A percentile compares a stretch with the other conserved stretches of the same genome.
phyloP scores from a whole-genome alignment of 2,329 filamentous ascomycete genomes.

The Aspergillus hiratsukae region DNA sequence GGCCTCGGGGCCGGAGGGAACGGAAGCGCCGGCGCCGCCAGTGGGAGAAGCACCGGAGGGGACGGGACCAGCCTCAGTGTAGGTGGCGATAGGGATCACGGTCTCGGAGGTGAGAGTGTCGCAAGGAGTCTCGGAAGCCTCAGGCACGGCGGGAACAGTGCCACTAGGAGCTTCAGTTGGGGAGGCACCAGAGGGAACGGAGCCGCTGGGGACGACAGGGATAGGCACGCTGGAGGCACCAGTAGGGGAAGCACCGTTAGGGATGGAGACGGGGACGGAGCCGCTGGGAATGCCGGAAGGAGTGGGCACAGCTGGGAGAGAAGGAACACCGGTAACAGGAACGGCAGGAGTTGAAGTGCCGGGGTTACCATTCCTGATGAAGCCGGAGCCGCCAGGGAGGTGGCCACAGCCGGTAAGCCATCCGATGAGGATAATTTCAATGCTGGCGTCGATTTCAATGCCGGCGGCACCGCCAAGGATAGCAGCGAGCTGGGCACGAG shows the following conservation, averaged over 20 bases:
- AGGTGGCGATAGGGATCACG: constrained; percentile 6
- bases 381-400: constrained; percentile 18
- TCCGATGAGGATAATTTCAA: constrained; percentile 48
- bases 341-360: not conserved
- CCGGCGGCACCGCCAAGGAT: constrained; percentile 33
- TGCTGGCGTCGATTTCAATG: constrained; percentile 49
- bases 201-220: not conserved
- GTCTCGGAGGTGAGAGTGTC: constrained; percentile 16
- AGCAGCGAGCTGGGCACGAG: constrained; percentile 34
- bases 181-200: not conserved
- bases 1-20: constrained; percentile 5
- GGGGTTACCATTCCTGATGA: too few species aligned
- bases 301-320: constrained; percentile 1
- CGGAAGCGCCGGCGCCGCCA: constrained; percentile 1
- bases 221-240: not conserved
- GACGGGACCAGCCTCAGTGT: not conserved
- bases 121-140: constrained; percentile 13
- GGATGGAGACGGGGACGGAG: not conserved
- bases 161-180: constrained; percentile 4
- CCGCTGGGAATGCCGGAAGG: not conserved
- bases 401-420: constrained; percentile 31
- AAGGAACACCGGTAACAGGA: not conserved
- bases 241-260: not conserved
- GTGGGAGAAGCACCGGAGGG: constrained; percentile 1
- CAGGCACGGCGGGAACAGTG: constrained; percentile 10